These are phyloP conservation scores for Coniochaeta sp. DNA, from an alignment of 2,329 filamentous ascomycete species.

Conservation along the genomic window DNA sequence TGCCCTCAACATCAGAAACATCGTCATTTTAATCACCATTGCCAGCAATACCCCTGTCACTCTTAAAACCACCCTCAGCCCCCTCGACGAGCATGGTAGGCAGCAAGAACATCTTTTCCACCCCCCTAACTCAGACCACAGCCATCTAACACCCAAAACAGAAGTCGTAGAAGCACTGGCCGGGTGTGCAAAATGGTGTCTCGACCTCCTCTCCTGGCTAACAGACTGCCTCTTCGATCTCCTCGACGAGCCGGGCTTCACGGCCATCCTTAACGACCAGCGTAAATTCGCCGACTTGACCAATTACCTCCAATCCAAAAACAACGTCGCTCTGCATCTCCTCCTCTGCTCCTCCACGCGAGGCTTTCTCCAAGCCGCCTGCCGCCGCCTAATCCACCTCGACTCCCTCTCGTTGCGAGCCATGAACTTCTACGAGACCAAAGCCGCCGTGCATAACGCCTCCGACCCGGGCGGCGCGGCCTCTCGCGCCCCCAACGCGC, in stretches of 20 bases:
- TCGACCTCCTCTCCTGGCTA: slow-evolving; percentile 62
- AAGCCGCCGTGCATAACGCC: slow-evolving; percentile 29
- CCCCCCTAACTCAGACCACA: not conserved
- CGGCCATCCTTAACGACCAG: slow-evolving; percentile 36
- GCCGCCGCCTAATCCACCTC: slow-evolving; percentile 55
- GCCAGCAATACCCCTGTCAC: slow-evolving; percentile 48
- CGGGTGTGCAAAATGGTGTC: slow-evolving; percentile 71
- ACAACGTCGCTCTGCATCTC: slow-evolving; percentile 54
- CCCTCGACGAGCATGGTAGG: slow-evolving; percentile 57
- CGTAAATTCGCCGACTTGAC: slow-evolving; percentile 42
- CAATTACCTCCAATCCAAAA: slow-evolving; percentile 43
- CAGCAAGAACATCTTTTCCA: not conserved
- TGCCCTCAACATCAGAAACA: slow-evolving; percentile 67
- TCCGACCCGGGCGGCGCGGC: slow-evolving; percentile 31
- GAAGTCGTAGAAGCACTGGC: slow-evolving; percentile 68
- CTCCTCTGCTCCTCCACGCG: slow-evolving; percentile 69
- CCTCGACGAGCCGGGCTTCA: slow-evolving; percentile 43
- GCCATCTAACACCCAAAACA: slow-evolving; percentile 16
- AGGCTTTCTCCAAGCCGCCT: slow-evolving; percentile 62
- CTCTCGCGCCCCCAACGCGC: slow-evolving; percentile 37
- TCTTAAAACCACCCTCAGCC: slow-evolving; percentile 48
- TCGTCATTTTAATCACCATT: slow-evolving; percentile 59
- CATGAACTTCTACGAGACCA: slow-evolving; percentile 41
- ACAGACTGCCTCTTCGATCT: slow-evolving; percentile 52
- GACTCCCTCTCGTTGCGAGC: slow-evolving; percentile 41